Evolutionary conservation across 2,329 filamentous ascomycete genomes (phyloP).

Genomic region (Calonectria pseudoturangicola): DNA sequence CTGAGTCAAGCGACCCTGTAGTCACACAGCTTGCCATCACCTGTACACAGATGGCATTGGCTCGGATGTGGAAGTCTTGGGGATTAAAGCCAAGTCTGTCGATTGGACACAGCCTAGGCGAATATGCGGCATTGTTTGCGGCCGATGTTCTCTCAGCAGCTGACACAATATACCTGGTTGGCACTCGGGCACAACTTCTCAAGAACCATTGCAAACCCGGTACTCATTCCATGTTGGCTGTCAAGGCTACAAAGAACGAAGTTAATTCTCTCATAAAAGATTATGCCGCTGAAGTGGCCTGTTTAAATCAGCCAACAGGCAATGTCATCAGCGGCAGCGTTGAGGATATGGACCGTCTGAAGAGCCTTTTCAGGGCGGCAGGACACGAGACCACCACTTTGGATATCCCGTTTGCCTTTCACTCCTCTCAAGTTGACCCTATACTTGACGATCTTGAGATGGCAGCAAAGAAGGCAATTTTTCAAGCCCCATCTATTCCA

Average conservation of each 20-base stretch:
- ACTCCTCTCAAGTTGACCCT: slow-evolving; percentile 71
- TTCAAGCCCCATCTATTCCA: slow-evolving; percentile 67
- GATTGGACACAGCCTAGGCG: slow-evolving; percentile 73
- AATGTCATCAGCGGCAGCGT: slow-evolving; percentile 78
- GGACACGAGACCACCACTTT: slow-evolving; percentile 68
- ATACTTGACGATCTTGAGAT: slow-evolving; percentile 76
- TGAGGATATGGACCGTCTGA: slow-evolving; percentile 66
- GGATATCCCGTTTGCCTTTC: slow-evolving; percentile 72
- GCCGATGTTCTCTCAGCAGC: slow-evolving; percentile 75
- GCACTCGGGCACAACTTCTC: slow-evolving; percentile 73
- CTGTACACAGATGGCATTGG: slow-evolving; percentile 64
- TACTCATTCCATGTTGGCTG: slow-evolving; percentile 56
- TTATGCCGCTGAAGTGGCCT: slow-evolving; percentile 74
- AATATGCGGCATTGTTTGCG: slow-evolving; percentile 77
- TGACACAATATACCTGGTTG: slow-evolving; percentile 78
- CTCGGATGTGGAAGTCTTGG: slow-evolving; percentile 57
- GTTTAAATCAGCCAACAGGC: slow-evolving; percentile 84
- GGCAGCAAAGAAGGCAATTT: slow-evolving; percentile 62
- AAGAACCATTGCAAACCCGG: slow-evolving; percentile 69
- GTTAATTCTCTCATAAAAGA: slow-evolving; percentile 48
- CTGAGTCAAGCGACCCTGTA: slow-evolving; percentile 42
- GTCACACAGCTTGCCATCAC: slow-evolving; percentile 62
- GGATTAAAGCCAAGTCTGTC: slow-evolving; percentile 63
- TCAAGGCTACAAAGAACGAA: slow-evolving; percentile 36
- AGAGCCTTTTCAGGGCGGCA: slow-evolving; percentile 55